Percentiles rank a stretch among this genome's conserved stretches.
These are phyloP conservation scores for Tubosaeta sp. DNA, from an alignment of 768 basidiomycete genomes.

Conservation along the genomic window DNA sequence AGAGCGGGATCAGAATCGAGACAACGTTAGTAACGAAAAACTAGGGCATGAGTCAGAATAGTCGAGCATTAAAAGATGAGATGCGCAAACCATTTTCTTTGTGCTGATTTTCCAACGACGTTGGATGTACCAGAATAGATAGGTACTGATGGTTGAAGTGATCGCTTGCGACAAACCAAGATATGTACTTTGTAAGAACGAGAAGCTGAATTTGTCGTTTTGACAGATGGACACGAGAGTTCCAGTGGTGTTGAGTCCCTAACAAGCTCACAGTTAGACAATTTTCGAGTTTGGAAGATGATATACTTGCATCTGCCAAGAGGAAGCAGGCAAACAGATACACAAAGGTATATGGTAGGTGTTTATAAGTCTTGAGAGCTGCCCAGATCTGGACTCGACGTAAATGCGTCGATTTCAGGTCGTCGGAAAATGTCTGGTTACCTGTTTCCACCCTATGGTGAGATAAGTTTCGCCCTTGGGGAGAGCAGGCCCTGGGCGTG, in stretches of 20 bases:
- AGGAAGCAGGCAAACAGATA: constrained; percentile 76
- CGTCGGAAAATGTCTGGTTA: constrained; percentile 14
- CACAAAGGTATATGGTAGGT: constrained; percentile 76
- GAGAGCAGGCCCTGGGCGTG: constrained; percentile 72
- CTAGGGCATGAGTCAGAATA: constrained; percentile 30
- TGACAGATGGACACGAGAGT: constrained; percentile 74
- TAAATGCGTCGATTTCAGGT: not conserved
- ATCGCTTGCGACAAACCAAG: constrained; percentile 72
- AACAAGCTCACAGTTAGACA: not conserved
- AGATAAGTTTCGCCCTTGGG: constrained; percentile 75
- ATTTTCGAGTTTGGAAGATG: not conserved
- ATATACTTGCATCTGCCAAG: constrained; percentile 60
- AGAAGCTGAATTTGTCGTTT: constrained; percentile 77
- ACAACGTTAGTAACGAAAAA: constrained; percentile 75
- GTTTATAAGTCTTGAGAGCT: constrained; percentile 69
- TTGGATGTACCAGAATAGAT: constrained; percentile 84
- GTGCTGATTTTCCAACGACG: constrained; percentile 73
- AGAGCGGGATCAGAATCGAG: constrained; percentile 73
- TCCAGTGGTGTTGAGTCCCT: constrained; percentile 80
- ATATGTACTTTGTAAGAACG: constrained; percentile 78
- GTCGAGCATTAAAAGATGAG: too few species aligned
- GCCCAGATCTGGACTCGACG: constrained; percentile 58
- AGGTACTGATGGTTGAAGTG: constrained; percentile 66
- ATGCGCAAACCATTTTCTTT: constrained; percentile 63
- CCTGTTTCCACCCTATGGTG: constrained; percentile 86